Evolutionary conservation across 805 yeast genomes (phyloP).

Genomic region (Candida nitratophila): DNA sequence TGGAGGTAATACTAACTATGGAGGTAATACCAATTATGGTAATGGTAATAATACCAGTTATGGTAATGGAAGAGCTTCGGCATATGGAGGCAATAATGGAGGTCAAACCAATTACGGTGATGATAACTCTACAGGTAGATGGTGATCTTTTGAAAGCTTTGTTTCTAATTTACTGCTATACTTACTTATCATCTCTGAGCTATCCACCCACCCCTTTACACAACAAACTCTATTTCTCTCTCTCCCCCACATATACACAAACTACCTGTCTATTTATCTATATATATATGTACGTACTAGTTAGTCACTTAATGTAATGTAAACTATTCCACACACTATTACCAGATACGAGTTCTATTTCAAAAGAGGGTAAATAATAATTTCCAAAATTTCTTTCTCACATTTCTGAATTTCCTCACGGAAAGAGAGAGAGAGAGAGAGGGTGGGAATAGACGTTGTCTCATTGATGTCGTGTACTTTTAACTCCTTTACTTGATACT

Average conservation of each 20-base stretch:
- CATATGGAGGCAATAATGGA: conserved; percentile 10
- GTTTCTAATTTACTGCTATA: too few relatives aligned
- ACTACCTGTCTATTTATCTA: too few relatives aligned
- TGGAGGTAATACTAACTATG: conserved; percentile 18
- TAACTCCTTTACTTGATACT: too few relatives aligned
- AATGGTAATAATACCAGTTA: conserved; percentile 16
- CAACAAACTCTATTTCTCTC: too few relatives aligned
- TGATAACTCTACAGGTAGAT: conserved; percentile 21
- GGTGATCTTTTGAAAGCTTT: conserved; percentile 16
- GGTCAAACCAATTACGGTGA: conserved; percentile 22
- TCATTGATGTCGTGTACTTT: too few relatives aligned
- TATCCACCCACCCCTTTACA: too few relatives aligned
- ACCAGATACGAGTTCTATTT: too few relatives aligned
- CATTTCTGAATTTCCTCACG: too few relatives aligned
- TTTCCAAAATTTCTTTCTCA: neutral
- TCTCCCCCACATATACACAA: neutral
- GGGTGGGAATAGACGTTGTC: too few relatives aligned
- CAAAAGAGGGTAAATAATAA: neutral
- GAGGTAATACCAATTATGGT: conserved; percentile 23
- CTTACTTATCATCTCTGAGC: too few relatives aligned
- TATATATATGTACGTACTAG: too few relatives aligned
- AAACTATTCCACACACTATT: neutral
- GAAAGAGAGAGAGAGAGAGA: neutral
- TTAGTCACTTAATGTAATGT: too few relatives aligned
- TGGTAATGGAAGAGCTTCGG: conserved; percentile 13